Base-by-base conservation (phyloP, 352 stramenopile genomes). In the Pythium insidiosum region DNA sequence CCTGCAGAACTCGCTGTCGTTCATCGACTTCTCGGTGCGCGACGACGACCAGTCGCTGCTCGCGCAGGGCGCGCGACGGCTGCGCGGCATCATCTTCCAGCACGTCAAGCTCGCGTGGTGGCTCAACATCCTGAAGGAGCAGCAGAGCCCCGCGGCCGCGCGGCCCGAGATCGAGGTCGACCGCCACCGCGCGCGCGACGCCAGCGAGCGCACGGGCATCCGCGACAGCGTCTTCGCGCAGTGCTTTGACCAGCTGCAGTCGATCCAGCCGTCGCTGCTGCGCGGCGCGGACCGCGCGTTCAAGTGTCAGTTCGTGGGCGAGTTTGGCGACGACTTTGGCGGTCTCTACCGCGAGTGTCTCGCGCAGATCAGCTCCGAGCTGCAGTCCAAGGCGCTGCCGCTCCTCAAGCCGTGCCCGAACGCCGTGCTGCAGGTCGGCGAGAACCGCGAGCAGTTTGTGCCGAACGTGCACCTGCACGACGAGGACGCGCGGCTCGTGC, bases 381-480 rank as follows among this genome's bases (percentile, higher is more conserved):
- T 95, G 11, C 85, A 96, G 52, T 89, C 78, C 5, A 76, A 69
- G 19, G 45, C 90, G 16, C 56, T 97, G 20, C 73, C 87, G 13
- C 35, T 98, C 18, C 54, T 98, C 7, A 53, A 91, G 16, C 87
- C 78, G 22, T 96, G 81, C 25, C 85, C 91, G 6, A 98, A 98
- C 44, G 78, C 71, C 5, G 33, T 88, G 6, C 73, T 89, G 40
- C 69, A 56, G 12, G 81, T 86, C 10, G 91, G 94, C 12, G 70
- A 94, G 38, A 96, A 97, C 40, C 81, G 84, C 9, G 91, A 98
- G 50, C 53, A 82, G 29, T 92, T 84, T 44, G 73, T 94, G 5
- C 79, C 79, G 1, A 92, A 90, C 35, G 64, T 70, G 2, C 70
- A 87, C 31, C 40, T 84, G 18, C 63, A 66, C 22, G n/a, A n/a